Evolutionary conservation across 805 yeast genomes (phyloP), one percentile per base, ranked within the genome.

Genomic region (Cyberlindnera mrakii): DNA sequence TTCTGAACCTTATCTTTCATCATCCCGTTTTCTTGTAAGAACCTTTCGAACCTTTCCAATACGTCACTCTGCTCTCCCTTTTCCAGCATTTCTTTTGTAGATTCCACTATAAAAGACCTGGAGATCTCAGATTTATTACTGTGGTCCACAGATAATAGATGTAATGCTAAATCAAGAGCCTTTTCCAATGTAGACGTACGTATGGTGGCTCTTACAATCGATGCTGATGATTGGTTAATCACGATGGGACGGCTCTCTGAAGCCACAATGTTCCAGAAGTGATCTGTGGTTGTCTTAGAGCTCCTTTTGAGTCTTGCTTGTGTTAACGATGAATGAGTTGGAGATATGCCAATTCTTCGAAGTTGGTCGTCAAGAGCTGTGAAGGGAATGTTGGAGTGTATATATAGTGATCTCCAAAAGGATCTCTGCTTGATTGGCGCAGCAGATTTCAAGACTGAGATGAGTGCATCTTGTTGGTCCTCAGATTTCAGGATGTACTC

Each of bases 371-470:
- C 51, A 6, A 48, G 37, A 11, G 41, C 35, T 10, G 18, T 25
- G 3, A 37, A 30, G 6, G 46, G 45, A 14, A 52, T 45, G 5
- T 31, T 19, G 30, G 53, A 41, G 18, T 34, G 37, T 13, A 37
- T 30, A 36, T 48, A 50, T 1, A 53, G 9, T 16, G 41, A 37
- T 5, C 25, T 20, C 57, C 57, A 53, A 32, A 53, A 52, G 3
- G 33, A 23, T 10, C 27, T 37, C 13, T 35, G 3, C 7, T 37
- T 43, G 17, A 53, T 16, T 6, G 37, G 6, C 1, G 36, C 41
- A 30, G 35, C 37, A 29, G 44, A 7, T 20, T 33, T 38, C 10
- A 46, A 15, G 3, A 35, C 32, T 7, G 25, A 44, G 6, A 17
- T 5, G 2, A 45, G 17, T 4, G 46, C 29, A 11, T 23, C 35